A percentile compares a stretch with the other conserved stretches of the same genome.
These are phyloP conservation scores for Apophysomyces trapeziformis DNA, from an alignment of 371 early-diverging fungal genomes.

Conservation along the genomic window DNA sequence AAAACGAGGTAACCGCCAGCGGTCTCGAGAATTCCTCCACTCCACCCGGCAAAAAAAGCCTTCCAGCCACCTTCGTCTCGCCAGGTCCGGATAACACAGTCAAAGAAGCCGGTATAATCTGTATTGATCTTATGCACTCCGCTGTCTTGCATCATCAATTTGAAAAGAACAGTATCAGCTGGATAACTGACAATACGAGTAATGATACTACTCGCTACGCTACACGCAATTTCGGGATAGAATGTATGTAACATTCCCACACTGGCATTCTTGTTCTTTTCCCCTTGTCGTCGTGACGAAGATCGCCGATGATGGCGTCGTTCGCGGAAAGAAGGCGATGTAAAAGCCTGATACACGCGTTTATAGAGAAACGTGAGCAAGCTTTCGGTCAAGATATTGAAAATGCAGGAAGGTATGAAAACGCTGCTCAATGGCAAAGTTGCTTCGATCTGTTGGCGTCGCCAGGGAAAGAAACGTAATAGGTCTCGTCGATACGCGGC, in stretches of 20 bases:
- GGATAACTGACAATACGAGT: slow-evolving; percentile 58
- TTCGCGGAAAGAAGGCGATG: slow-evolving; percentile 12
- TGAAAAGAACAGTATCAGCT: slow-evolving; percentile 56
- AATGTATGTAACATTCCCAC: slow-evolving; percentile 52
- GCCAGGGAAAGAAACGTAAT: slow-evolving; percentile 37
- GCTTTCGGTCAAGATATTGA: slow-evolving; percentile 54
- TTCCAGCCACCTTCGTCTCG: slow-evolving; percentile 43
- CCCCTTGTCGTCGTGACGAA: slow-evolving; percentile 17
- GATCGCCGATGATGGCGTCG: slow-evolving; percentile 24
- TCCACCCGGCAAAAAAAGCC: slow-evolving; percentile 53
- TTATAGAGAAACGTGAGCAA: slow-evolving; percentile 54
- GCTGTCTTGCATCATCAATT: slow-evolving; percentile 58
- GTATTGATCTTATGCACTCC: slow-evolving; percentile 47
- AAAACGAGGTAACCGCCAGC: slow-evolving; percentile 40
- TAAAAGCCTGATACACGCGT: slow-evolving; percentile 28
- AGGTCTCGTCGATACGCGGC: slow-evolving; percentile 49
- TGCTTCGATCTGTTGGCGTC: background rate
- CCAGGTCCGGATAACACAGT: slow-evolving; percentile 41
- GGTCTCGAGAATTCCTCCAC: slow-evolving; percentile 43
- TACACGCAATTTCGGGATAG: slow-evolving; percentile 64
- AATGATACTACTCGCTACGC: slow-evolving; percentile 57
- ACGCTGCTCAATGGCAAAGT: slow-evolving; percentile 38
- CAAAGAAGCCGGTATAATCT: slow-evolving; percentile 53
- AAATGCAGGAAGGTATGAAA: slow-evolving; percentile 57
- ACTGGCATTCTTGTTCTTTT: slow-evolving; percentile 21